Percentiles rank a stretch among this genome's conserved stretches.
Evolutionary conservation across 805 yeast species (phyloP).

Genomic region (Wickerhamiella spandovensis): DNA sequence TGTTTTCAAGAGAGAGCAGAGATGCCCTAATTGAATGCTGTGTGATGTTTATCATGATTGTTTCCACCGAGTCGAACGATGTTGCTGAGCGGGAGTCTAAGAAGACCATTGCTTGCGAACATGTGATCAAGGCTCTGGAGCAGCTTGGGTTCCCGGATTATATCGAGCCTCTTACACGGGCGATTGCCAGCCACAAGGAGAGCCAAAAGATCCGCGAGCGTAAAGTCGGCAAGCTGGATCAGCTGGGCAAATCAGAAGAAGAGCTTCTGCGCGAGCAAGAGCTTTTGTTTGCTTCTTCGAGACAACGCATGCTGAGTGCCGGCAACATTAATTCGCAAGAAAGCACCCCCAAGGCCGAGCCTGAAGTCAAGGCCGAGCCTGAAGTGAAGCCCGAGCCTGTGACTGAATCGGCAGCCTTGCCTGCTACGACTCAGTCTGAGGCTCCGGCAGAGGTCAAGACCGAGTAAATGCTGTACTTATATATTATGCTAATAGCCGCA

Average conservation of each 20-base stretch:
- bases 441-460: background rate
- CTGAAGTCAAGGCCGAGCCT: constrained; percentile 10
- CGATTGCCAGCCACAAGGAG: constrained; percentile 77
- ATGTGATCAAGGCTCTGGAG: constrained; percentile 76
- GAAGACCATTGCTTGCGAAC: constrained; percentile 94
- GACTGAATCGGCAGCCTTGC: background rate
- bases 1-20: constrained; percentile 84
- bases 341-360: constrained; percentile 1
- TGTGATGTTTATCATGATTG: constrained; percentile 87
- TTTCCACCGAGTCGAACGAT: constrained; percentile 86
- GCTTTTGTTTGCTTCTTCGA: constrained; percentile 49
- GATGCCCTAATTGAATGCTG: constrained; percentile 94
- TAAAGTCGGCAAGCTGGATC: constrained; percentile 84
- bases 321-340: background rate
- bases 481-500: too few relatives aligned
- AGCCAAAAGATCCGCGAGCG: constrained; percentile 73
- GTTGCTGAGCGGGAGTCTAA: constrained; percentile 93
- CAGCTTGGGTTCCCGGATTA: constrained; percentile 82
- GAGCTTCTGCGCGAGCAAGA: constrained; percentile 87
- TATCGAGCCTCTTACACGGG: constrained; percentile 66
- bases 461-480: background rate
- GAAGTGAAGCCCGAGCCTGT: background rate
- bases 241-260: constrained; percentile 83
- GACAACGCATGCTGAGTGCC: constrained; percentile 17
- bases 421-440: background rate